Percentiles rank a stretch among this genome's conserved stretches.
Evolutionary conservation across 1,139 yeast genomes (phyloP).

Genomic region (Blastobotrys serpentis): DNA sequence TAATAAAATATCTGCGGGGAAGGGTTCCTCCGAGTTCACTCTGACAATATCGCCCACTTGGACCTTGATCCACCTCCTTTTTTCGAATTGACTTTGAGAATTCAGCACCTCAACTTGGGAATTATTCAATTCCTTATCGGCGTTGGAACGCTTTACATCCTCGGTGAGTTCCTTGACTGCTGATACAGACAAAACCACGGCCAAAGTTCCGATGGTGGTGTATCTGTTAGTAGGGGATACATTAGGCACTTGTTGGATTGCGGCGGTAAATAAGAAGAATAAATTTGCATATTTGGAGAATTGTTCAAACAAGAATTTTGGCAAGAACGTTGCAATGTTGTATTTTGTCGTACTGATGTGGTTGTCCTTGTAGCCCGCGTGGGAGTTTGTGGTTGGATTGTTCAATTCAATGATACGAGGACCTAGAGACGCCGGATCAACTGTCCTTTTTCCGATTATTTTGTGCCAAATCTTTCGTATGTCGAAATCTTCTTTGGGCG

Average conservation of each 20-base stretch:
- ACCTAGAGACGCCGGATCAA: conserved; percentile 40
- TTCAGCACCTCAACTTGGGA: conserved; percentile 71
- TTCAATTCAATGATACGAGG: conserved; percentile 76
- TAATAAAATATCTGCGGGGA: conserved; percentile 89
- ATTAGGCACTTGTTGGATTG: conserved; percentile 94
- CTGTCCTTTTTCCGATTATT: conserved; percentile 42
- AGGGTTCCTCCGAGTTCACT: conserved; percentile 82
- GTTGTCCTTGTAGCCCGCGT: conserved; percentile 68
- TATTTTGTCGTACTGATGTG: conserved; percentile 97
- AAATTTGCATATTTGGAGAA: conserved; percentile 95
- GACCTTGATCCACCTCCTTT: conserved; percentile 81
- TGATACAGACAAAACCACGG: conserved; percentile 81
- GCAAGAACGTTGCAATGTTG: conserved; percentile 87
- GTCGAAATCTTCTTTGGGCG: conserved; percentile 48
- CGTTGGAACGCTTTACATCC: conserved; percentile 82
- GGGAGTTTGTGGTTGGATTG: conserved; percentile 52
- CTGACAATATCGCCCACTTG: conserved; percentile 88
- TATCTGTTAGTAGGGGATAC: conserved; percentile 96
- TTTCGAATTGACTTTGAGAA: conserved; percentile 56
- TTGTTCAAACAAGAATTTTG: conserved; percentile 93
- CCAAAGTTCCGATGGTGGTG: conserved; percentile 89
- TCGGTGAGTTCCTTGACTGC: conserved; percentile 90
- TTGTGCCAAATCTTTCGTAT: conserved; percentile 54
- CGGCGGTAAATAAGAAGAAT: conserved; percentile 88
- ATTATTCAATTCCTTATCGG: conserved; percentile 85